These are phyloP conservation scores for Chrysanthemum makinoi DNA, from an alignment of 129 eudicot species.

Conservation along the genomic window DNA sequence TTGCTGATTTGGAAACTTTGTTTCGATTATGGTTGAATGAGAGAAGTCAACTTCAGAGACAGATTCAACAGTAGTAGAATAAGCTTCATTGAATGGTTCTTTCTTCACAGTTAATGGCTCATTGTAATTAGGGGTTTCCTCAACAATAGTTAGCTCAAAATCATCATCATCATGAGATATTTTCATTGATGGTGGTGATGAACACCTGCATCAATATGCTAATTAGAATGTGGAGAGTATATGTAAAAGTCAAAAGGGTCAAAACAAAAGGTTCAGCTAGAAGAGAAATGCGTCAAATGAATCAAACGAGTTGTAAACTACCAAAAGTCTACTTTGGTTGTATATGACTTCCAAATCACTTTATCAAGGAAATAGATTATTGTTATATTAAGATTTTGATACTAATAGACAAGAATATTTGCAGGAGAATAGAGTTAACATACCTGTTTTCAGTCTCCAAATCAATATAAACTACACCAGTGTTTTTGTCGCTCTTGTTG, in stretches of 20 bases:
- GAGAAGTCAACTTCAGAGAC: slow-evolving; percentile 42
- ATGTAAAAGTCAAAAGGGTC: not conserved
- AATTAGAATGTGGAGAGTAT: slow-evolving; percentile 11
- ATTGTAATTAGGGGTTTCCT: slow-evolving; percentile 64
- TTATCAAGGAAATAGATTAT: too few species aligned
- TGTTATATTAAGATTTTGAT: too few species aligned
- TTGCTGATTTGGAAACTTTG: slow-evolving; percentile 35
- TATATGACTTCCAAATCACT: too few species aligned
- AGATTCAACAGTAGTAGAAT: slow-evolving; percentile 31
- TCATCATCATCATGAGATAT: slow-evolving; percentile 37
- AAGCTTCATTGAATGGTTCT: slow-evolving; percentile 39
- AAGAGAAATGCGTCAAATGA: too few species aligned
- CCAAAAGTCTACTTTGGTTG: too few species aligned
- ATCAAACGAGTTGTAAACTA: too few species aligned
- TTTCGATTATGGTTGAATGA: slow-evolving; percentile 42
- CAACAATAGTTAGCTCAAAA: slow-evolving; percentile 51
- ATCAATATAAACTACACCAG: slow-evolving; percentile 35
- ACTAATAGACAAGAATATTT: not conserved
- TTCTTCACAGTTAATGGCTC: slow-evolving; percentile 53
- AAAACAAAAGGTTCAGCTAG: too few species aligned
- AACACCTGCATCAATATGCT: slow-evolving; percentile 48
- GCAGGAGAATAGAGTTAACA: slow-evolving; percentile 1
- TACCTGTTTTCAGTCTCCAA: slow-evolving; percentile 52
- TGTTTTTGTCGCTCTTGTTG: slow-evolving; percentile 26
- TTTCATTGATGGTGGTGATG: slow-evolving; percentile 24